A percentile compares a stretch with the other conserved stretches of the same genome.
Conservation (phyloP, 768 basidiomycete species). For the Kwoniella sp. region DNA sequence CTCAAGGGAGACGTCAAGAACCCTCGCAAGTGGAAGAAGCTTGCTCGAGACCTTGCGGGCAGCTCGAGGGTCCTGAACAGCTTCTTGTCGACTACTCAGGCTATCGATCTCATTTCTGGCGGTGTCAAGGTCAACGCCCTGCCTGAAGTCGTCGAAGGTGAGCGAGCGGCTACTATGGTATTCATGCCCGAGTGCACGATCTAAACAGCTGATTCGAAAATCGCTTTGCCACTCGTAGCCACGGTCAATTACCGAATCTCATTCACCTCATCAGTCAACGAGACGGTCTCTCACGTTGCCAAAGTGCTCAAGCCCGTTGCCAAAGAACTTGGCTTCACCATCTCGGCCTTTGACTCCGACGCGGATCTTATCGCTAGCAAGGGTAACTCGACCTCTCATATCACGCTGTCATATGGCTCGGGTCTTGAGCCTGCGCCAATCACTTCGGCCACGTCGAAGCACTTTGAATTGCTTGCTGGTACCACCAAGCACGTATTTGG, state of each 20-base stretch:
- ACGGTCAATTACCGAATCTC: conserved; percentile 56
- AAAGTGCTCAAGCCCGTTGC: conserved; percentile 46
- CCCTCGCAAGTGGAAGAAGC: conserved; percentile 51
- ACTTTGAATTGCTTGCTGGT: conserved; percentile 53
- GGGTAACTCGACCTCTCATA: conserved; percentile 33
- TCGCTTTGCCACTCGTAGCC: conserved; percentile 32
- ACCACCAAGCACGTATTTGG: conserved; percentile 55
- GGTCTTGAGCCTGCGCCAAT: conserved; percentile 49
- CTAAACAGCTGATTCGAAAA: no score
- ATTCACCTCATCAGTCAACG: conserved; percentile 55
- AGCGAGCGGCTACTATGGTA: not conserved
- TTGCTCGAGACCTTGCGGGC: conserved; percentile 60
- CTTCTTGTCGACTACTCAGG: conserved; percentile 52
- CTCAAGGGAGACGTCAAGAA: conserved; percentile 57
- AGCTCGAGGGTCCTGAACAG: conserved; percentile 49
- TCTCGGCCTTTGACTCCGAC: conserved; percentile 37
- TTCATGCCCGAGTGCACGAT: not conserved
- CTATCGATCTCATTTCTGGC: conserved; percentile 52
- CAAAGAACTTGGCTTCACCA: conserved; percentile 43
- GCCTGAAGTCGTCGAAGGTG: conserved; percentile 46
- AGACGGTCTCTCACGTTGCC: conserved; percentile 44
- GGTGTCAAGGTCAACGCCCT: conserved; percentile 53
- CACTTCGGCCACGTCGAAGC: conserved; percentile 33
- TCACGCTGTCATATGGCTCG: conserved; percentile 32
- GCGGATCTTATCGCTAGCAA: not conserved